Evolutionary conservation across 371 early-diverging fungal species (phyloP).

Genomic region (Mucor plumbeus): DNA sequence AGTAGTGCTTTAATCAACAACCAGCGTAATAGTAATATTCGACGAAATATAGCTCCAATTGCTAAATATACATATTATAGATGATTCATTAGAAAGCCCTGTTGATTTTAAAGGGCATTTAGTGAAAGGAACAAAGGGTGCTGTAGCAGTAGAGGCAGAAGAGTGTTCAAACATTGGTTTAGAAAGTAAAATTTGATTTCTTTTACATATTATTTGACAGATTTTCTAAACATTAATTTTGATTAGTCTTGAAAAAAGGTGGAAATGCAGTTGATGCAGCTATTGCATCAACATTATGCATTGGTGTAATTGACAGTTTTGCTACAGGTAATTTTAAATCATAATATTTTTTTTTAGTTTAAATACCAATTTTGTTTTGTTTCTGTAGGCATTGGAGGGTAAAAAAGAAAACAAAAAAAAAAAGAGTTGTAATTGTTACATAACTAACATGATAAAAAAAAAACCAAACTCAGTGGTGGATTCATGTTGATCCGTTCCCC

Average conservation of each 20-base stretch:
- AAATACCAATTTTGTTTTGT: neutral
- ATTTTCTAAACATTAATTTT: neutral
- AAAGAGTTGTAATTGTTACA: neutral
- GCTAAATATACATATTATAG: neutral
- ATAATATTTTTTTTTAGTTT: neutral
- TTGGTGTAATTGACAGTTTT: slow-evolving; percentile 94
- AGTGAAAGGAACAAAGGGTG: slow-evolving; percentile 62
- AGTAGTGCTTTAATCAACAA: too few species aligned
- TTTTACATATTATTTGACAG: neutral
- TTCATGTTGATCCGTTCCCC: slow-evolving; percentile 91
- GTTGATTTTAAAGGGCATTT: slow-evolving; percentile 31
- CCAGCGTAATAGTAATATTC: neutral
- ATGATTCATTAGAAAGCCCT: slow-evolving; percentile 18
- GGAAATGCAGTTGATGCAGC: slow-evolving; percentile 98
- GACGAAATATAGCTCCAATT: too few species aligned
- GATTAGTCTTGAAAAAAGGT: slow-evolving; percentile 80
- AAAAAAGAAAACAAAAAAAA: neutral
- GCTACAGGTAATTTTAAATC: slow-evolving; percentile 78
- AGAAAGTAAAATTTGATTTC: slow-evolving; percentile 53
- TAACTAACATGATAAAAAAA: neutral
- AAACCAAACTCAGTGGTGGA: slow-evolving; percentile 75
- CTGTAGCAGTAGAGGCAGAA: slow-evolving; percentile 87
- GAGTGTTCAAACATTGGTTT: slow-evolving; percentile 86
- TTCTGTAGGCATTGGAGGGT: slow-evolving; percentile 51
- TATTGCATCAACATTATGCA: slow-evolving; percentile 91